Base-by-base conservation (phyloP, 2,329 filamentous ascomycete genomes). In the Fusarium nisikadoi region DNA sequence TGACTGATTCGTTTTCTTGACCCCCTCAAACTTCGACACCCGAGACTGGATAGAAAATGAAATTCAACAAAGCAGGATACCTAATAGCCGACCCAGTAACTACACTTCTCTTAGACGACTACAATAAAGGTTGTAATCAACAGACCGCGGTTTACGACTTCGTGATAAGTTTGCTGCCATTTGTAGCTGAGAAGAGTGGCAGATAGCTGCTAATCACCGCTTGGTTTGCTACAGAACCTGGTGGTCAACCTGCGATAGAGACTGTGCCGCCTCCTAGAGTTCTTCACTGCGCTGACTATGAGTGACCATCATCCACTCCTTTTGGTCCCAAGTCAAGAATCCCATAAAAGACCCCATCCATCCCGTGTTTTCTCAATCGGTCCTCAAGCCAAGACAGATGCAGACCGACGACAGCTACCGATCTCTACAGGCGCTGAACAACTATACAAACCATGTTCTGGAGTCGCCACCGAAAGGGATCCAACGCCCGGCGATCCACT, bases 61-160 rank as follows among this genome's bases (percentile, higher is more conserved):
- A n/a, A n/a, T n/a, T n/a, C n/a, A n/a, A 5, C 14, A 10, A 27
- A 20, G 19, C 3, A 27, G 19, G 9, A 20, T 7, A 10, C 0
- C 8, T 14, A 45, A 13, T 20, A 27, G 4, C 7, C 4, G 9
- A n/a, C n/a, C n/a, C n/a, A n/a, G n/a, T n/a, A 0, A 3, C 10
- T 27, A 2, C 6, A 25, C 17, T 14, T 3, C 25, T 20, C 12
- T 6, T 8, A 8, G 8, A 29, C 16, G 4, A 46, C 3, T 46
- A 10, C 0, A 29, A 4, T 6, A n/a, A 7, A 3, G 0, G 1
- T 29, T 16, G 6, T 10, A 14, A 46, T 4, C 1, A 3, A 20
- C 3, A 20, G 25, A 27, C 19, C 25, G 3, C 20, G 23, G 4
- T 6, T 29, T 46, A 4, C 6, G 19, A 29, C 13, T 46, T 29